These are phyloP conservation scores for Microbotryum saponariae DNA, from an alignment of 1,284 basidiomycete species.

Conservation along the genomic window DNA sequence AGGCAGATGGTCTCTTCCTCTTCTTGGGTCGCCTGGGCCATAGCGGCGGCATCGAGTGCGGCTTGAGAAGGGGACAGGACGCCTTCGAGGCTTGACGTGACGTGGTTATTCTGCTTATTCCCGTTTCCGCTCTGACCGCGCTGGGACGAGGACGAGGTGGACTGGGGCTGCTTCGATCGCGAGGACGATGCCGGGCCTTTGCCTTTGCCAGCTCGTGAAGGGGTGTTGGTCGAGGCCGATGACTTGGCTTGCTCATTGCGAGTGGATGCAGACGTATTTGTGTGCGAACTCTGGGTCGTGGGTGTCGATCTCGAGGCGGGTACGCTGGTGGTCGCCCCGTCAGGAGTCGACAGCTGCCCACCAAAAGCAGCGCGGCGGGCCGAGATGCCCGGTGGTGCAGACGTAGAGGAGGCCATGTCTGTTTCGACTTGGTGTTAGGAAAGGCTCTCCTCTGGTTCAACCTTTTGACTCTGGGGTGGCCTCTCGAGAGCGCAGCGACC, in stretches of 20 bases:
- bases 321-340: background rate
- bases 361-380: constrained; percentile 3
- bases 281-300: background rate
- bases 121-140: background rate
- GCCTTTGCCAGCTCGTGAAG: background rate
- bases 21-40: background rate
- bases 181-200: background rate
- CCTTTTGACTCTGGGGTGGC: too few relatives aligned
- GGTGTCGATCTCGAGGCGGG: background rate
- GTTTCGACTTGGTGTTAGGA: too few relatives aligned
- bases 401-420: too few relatives aligned
- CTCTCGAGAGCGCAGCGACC: too few relatives aligned
- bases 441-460: too few relatives aligned
- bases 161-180: background rate
- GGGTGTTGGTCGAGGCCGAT: background rate
- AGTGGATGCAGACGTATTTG: background rate
- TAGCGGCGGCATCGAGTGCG: background rate
- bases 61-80: background rate
- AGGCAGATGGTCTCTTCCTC: constrained; percentile 61
- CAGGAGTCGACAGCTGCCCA: background rate
- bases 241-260: background rate
- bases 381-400: too few relatives aligned
- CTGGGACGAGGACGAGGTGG: background rate
- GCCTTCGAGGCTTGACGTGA: too few relatives aligned
- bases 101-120: background rate